A percentile compares a stretch with the other conserved stretches of the same genome.
Conservation (phyloP, 345 rosid genomes). For the Mallotus nudiflorus region DNA sequence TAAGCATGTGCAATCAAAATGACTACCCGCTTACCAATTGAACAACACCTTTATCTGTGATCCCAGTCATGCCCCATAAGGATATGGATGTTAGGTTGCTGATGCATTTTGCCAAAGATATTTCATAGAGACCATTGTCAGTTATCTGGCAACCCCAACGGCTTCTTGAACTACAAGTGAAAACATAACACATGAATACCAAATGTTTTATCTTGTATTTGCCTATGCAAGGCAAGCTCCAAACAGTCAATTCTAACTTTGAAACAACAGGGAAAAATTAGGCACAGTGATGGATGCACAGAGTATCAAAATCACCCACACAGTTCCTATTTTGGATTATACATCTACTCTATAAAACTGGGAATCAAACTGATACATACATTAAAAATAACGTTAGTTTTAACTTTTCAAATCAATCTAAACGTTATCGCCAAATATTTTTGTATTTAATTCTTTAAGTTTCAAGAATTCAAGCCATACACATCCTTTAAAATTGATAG, state of each 20-base stretch:
- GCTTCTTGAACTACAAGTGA: constrained; percentile 76
- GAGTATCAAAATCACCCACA: too few relatives aligned
- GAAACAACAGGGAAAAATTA: background rate
- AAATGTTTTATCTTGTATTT: background rate
- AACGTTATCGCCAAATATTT: too few relatives aligned
- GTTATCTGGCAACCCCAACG: constrained; percentile 95
- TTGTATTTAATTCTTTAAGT: too few relatives aligned
- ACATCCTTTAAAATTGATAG: too few relatives aligned
- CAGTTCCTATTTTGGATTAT: too few relatives aligned
- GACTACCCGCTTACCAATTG: constrained; percentile 54
- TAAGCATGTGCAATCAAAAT: background rate
- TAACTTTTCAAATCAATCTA: too few relatives aligned
- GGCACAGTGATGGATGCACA: too few relatives aligned
- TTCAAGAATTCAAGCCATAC: too few relatives aligned
- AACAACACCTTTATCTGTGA: constrained; percentile 85
- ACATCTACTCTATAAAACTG: too few relatives aligned
- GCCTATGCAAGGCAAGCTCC: background rate
- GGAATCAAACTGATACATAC: too few relatives aligned
- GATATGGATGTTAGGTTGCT: constrained; percentile 72
- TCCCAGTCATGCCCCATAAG: constrained; percentile 84
- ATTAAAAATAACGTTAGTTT: too few relatives aligned
- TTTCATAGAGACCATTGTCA: constrained; percentile 66
- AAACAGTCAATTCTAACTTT: background rate
- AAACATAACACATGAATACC: constrained; percentile 12
- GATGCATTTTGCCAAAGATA: constrained; percentile 69